These are phyloP conservation scores for Botrytis sinoallii DNA, from an alignment of 2,329 filamentous ascomycete species.

Conservation along the genomic window DNA sequence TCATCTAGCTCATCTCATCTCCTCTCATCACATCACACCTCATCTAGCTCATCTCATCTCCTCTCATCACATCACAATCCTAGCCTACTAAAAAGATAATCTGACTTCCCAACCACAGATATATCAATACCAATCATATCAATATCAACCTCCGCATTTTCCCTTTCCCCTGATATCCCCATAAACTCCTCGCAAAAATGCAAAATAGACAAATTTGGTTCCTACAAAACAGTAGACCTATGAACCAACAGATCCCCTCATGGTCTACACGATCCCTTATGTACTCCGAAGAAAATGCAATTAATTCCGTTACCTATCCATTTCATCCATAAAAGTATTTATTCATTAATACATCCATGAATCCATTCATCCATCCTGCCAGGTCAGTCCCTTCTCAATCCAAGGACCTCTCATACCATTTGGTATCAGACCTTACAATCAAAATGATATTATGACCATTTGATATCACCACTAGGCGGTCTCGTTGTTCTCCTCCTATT, in stretches of 20 bases:
- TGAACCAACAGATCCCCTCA: neutral
- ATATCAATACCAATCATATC: conserved; percentile 6
- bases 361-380: neutral
- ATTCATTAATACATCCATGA: conserved; percentile 5
- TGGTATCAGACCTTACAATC: neutral
- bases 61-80: neutral
- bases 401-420: neutral
- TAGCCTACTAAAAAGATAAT: neutral
- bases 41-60: neutral
- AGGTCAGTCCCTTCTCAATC: neutral
- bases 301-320: conserved; percentile 5
- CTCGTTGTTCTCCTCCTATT: conserved; percentile 34
- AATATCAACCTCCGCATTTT: neutral
- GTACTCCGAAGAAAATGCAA: conserved; percentile 18
- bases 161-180: neutral
- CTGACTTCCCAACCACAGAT: conserved; percentile 1
- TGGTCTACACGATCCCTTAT: neutral
- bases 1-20: neutral
- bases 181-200: conserved; percentile 11
- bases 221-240: neutral
- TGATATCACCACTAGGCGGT: conserved; percentile 36
- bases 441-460: conserved; percentile 34
- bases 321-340: neutral
- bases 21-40: neutral
- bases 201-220: neutral